These are phyloP conservation scores for Phallus indusiatus DNA, from an alignment of 768 basidiomycete species.

Conservation along the genomic window DNA sequence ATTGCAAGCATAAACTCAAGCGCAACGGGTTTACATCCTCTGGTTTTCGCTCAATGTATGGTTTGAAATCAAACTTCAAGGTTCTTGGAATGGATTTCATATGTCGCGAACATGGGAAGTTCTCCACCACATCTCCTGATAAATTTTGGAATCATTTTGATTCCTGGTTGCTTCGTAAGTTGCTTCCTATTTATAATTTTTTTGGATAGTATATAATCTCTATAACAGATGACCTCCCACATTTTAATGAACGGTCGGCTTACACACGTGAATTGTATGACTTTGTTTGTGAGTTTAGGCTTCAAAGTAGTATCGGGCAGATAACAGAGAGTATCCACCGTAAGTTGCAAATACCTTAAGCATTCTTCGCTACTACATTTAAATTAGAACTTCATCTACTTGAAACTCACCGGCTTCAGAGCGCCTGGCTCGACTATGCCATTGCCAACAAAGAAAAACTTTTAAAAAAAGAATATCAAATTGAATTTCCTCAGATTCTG, in stretches of 20 bases:
- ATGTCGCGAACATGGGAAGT: neutral
- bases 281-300: neutral
- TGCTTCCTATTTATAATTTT: neutral
- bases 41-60: neutral
- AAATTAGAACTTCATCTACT: neutral
- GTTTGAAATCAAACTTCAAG: neutral
- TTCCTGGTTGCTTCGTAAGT: neutral
- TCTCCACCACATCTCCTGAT: neutral
- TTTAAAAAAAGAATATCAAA: neutral
- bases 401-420: neutral
- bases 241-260: neutral
- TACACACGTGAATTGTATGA: neutral
- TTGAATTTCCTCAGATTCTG: neutral
- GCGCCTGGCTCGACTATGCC: neutral
- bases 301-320: neutral
- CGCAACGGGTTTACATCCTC: neutral
- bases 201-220: neutral
- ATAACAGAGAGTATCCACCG: neutral
- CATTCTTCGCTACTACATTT: neutral
- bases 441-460: neutral
- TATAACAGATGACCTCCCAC: neutral
- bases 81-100: neutral
- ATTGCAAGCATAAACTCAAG: neutral
- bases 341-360: neutral
- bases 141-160: constrained; percentile 4